Conservation (phyloP, 208 protist genomes). For the Leishmania lainsoni region DNA sequence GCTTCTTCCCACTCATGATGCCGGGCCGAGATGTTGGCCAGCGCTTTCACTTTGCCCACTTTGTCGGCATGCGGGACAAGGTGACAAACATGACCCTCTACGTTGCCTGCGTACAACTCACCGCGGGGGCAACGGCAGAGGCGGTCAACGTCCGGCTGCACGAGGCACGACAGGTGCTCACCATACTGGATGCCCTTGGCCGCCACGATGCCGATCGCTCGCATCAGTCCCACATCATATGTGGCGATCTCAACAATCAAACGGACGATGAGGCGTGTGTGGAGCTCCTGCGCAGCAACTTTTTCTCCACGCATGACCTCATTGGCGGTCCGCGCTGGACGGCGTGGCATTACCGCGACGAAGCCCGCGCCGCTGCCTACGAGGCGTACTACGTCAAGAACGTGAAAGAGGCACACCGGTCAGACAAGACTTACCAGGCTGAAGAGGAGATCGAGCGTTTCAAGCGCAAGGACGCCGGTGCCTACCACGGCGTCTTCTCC, state of each 20-base stretch:
- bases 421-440: conserved; percentile 33
- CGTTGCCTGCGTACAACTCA: conserved; percentile 76
- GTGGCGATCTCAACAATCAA: conserved; percentile 82
- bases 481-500: conserved; percentile 37
- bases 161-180: conserved; percentile 66
- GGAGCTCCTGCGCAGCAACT: conserved; percentile 54
- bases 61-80: conserved; percentile 74
- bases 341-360: conserved; percentile 69
- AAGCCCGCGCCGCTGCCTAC: conserved; percentile 27
- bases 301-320: conserved; percentile 86
- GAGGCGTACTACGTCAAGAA: conserved; percentile 49
- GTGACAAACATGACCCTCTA: conserved; percentile 84
- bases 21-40: conserved; percentile 63
- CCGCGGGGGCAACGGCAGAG: conserved; percentile 56
- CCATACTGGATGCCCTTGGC: conserved; percentile 60
- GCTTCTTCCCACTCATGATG: conserved; percentile 84
- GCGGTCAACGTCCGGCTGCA: conserved; percentile 54
- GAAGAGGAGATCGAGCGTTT: conserved; percentile 52
- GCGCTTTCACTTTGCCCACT: conserved; percentile 76
- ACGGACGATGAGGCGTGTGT: conserved; percentile 80
- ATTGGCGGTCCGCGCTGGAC: conserved; percentile 86
- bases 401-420: conserved; percentile 34
- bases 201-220: conserved; percentile 68
- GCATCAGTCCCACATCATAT: conserved; percentile 63
- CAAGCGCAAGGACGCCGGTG: conserved; percentile 10